Conservation (phyloP, 2,329 filamentous ascomycete genomes). For the Calycina herbarum region DNA sequence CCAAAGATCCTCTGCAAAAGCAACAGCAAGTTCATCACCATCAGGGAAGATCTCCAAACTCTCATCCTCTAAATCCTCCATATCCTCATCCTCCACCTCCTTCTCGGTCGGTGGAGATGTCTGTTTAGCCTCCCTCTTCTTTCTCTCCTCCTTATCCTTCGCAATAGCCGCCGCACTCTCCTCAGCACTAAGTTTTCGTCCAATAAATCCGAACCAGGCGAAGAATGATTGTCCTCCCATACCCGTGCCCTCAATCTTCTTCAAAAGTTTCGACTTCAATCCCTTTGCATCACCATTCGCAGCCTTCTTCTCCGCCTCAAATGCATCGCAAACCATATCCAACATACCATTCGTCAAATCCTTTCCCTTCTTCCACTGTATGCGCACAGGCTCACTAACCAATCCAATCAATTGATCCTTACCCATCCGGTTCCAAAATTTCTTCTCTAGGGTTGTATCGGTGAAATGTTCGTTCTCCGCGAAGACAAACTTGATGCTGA, state of each 20-base stretch:
- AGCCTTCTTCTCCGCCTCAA: slow-evolving; percentile 55
- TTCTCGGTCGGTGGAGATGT: slow-evolving; percentile 42
- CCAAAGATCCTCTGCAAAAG: slow-evolving; percentile 85
- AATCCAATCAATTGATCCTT: slow-evolving; percentile 71
- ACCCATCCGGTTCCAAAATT: slow-evolving; percentile 79
- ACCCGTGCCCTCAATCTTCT: slow-evolving; percentile 57
- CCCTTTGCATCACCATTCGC: slow-evolving; percentile 41
- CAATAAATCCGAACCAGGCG: slow-evolving; percentile 81
- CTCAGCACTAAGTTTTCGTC: slow-evolving; percentile 67
- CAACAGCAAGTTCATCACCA: slow-evolving; percentile 78
- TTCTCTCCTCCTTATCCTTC: slow-evolving; percentile 60
- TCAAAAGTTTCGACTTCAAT: slow-evolving; percentile 41
- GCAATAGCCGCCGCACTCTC: slow-evolving; percentile 65
- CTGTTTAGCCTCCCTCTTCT: slow-evolving; percentile 41
- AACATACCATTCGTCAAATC: slow-evolving; percentile 83
- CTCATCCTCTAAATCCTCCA: slow-evolving; percentile 60
- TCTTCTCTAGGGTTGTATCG: slow-evolving; percentile 80
- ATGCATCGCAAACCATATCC: slow-evolving; percentile 69
- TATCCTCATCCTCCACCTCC: slow-evolving; percentile 42
- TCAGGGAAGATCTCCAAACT: slow-evolving; percentile 84
- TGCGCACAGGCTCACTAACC: slow-evolving; percentile 84
- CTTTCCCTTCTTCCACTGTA: slow-evolving; percentile 78
- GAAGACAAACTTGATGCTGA: slow-evolving; percentile 79
- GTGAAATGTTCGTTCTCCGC: slow-evolving; percentile 79
- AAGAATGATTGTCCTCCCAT: slow-evolving; percentile 79